phyloP scores from a whole-genome alignment of 1,139 yeast species.

The Suhomyces coccinellae region DNA sequence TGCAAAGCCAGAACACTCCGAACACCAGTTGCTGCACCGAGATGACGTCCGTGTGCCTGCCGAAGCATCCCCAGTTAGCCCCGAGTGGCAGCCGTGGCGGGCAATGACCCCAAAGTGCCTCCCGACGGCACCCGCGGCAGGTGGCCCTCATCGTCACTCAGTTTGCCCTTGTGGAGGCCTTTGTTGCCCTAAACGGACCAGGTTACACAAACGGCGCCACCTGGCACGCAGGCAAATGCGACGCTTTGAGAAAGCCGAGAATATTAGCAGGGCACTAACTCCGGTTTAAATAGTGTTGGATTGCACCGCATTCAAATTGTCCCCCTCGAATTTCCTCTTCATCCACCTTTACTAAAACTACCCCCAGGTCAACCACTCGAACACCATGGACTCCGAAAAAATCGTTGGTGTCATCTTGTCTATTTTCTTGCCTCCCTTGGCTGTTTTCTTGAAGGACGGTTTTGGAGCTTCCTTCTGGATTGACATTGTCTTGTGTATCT shows the following conservation, averaged over 20 bases:
- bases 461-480: constrained; percentile 61
- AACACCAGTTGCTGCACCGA: too few relatives aligned
- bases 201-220: constrained; percentile 5
- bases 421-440: constrained; percentile 66
- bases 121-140: constrained; percentile 5
- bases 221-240: neutral
- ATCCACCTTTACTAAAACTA: neutral
- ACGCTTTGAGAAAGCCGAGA: constrained; percentile 2
- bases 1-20: too few relatives aligned
- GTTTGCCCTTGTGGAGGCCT: neutral
- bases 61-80: neutral
- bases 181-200: neutral
- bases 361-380: neutral
- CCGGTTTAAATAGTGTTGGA: constrained; percentile 3
- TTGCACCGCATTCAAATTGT: neutral
- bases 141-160: constrained; percentile 1
- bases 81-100: constrained; percentile 3
- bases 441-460: constrained; percentile 68
- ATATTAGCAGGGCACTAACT: neutral
- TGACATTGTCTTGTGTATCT: constrained; percentile 60
- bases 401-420: constrained; percentile 51
- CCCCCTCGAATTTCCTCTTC: neutral
- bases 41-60: neutral
- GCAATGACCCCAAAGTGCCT: neutral
- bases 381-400: constrained; percentile 44